Evolutionary conservation across 164 flowering plant genomes (phyloP).

Genomic region (Hamamelis virginiana): DNA sequence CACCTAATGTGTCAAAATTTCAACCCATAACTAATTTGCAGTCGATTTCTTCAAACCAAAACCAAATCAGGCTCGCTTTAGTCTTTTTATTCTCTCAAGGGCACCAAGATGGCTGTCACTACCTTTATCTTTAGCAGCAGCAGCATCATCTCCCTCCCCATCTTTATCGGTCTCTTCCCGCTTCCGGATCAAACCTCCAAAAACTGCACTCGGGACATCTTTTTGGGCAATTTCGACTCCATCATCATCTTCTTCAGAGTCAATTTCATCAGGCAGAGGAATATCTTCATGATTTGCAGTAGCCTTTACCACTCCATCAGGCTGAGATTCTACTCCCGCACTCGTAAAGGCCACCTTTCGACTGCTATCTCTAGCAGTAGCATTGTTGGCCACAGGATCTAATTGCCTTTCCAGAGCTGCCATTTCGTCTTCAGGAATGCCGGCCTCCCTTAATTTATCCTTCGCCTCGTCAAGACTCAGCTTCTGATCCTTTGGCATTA

Average conservation of each 20-base stretch:
- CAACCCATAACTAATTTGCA: no score
- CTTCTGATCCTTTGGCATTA: conserved; percentile 83
- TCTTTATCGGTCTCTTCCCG: conserved; percentile 38
- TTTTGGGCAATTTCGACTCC: conserved; percentile 73
- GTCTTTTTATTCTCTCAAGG: conserved; percentile 74
- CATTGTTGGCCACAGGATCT: conserved; percentile 37
- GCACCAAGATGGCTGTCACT: conserved; percentile 63
- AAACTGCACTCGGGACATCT: conserved; percentile 80
- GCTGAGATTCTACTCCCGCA: conserved; percentile 68
- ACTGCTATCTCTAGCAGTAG: conserved; percentile 33
- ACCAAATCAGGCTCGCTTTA: conserved; percentile 11
- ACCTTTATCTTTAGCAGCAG: conserved; percentile 22
- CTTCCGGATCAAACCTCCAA: conserved; percentile 68
- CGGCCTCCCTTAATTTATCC: conserved; percentile 75
- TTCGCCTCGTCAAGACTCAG: conserved; percentile 69
- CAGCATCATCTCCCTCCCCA: conserved; percentile 18
- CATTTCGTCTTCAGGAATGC: conserved; percentile 90
- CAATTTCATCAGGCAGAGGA: conserved; percentile 77
- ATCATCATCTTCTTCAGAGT: conserved; percentile 67
- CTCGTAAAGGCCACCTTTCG: conserved; percentile 81
- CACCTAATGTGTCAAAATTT: no score
- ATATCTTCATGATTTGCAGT: conserved; percentile 70
- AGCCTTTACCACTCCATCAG: conserved; percentile 43
- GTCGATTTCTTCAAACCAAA: background rate
- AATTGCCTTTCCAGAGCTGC: conserved; percentile 86